Evolutionary conservation across 306 rosid genomes (phyloP), one percentile per base, ranked within the genome.

Genomic region (Fragaria nilgerrensis): DNA sequence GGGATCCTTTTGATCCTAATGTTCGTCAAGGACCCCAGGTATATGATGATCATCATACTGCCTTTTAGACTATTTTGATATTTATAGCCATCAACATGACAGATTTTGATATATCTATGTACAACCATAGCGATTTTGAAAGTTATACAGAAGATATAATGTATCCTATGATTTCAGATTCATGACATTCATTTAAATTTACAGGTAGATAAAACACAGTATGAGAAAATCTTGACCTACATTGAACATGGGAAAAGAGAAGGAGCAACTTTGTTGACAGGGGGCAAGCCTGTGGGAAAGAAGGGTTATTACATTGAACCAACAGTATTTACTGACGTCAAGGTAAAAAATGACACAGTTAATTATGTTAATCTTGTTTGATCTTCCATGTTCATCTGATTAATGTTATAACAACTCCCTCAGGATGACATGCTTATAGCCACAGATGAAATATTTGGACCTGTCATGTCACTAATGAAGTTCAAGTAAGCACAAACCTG

Each of bases 1-100:
- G 97, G 37, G 98, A 94, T 83, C 97, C 97, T 73, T 94, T 94
- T 82, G 94, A 94, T 82, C 94, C 98, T 15, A 72, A 85, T 69
- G 72, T 25, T 80, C 86, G 81, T 34, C 93, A 94, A 66, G 96
- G 98, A 27, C 97, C 98, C 12, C 98, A 94, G 91, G 98, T 86
- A 72, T 69, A 53, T 53, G 61, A 53, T 20, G 5, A 22, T 58
- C 34, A 22, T 58, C 16, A 22, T 56, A 22, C 15, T 9, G 6
- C 15, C 32, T 22, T 58, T 10, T 9, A 0, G 64, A 53, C 22
- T 11, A 11, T 2, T 43, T 43, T 20, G 5, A 48, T 52, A 7
- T 52, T 23, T 11, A 59, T 58, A 8, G 14, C 15, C 3, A n/a
- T 58, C 6, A 58, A 22, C 15, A 10, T 23, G 32, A 5, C 14